Evolutionary conservation across 805 yeast genomes (phyloP), one percentile per base, ranked within the genome.

Genomic region (Pichia kluyveri): DNA sequence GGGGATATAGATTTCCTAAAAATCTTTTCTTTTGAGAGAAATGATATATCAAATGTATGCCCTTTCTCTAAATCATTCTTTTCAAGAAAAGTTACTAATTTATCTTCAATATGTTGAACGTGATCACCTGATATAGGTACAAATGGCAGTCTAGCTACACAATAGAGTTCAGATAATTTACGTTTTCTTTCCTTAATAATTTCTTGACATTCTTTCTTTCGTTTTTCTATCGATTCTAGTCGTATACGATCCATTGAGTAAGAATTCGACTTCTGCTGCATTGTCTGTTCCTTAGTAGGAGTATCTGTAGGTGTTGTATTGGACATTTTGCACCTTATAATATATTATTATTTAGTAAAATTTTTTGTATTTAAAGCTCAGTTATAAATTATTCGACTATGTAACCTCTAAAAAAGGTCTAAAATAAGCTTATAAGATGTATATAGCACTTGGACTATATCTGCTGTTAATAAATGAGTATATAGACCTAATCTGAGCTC

Each of bases 91-190:
- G 64, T 65, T 63, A 58, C 65, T 47, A 68, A 63, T 42, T 61
- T 70, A 56, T 65, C 70, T 52, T 69, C 73, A 27, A 63, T 67
- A 53, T 55, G 69, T 49, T 60, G 60, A 52, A 68, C 63, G 31
- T 57, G 69, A 44, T 56, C 69, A 50, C 57, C 69, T 50, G 71
- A 70, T 54, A 59, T 67, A 43, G 68, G 79, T 47, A 75, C 59
- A 48, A 70, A 66, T 18, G 81, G 77, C 45, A 77, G 62, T 51
- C 77, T 62, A 11, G 85, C 69, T 14, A 82, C 73, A 53, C 80
- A 76, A 58, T 78, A 82, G 17, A 83, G 65, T 60, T 82, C 85
- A 1, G 83, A 71, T 26, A 83, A 67, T 56, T 78, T 79, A 28
- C 81, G 66, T 55, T 79, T 79, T 43, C 88, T 67, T 41, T 69